Evolutionary conservation across 1,139 yeast species (phyloP).

Genomic region (Hyphopichia khmerensis): DNA sequence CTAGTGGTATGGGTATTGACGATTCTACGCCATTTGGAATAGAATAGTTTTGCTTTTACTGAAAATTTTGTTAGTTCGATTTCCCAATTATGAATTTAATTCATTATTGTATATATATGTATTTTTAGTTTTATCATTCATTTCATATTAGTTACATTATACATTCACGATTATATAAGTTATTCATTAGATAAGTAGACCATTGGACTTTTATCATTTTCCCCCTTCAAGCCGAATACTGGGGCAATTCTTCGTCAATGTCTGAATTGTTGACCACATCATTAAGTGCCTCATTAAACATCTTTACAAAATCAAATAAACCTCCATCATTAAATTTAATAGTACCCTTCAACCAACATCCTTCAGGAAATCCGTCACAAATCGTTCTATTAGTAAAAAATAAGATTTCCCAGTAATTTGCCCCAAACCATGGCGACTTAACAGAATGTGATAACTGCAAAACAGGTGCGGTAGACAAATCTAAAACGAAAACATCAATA

Average conservation of each 20-base stretch:
- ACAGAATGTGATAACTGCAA: constrained; percentile 36
- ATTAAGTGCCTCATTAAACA: constrained; percentile 27
- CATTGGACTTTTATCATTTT: neutral
- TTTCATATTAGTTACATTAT: neutral
- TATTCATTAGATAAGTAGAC: neutral
- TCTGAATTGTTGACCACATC: constrained; percentile 35
- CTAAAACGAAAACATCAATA: constrained; percentile 33
- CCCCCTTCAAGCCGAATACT: constrained; percentile 19
- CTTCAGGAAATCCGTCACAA: constrained; percentile 46
- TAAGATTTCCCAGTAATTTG: constrained; percentile 48
- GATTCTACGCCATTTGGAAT: constrained; percentile 14
- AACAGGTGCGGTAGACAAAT: constrained; percentile 18
- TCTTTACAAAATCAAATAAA: constrained; percentile 34
- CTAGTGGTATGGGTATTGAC: constrained; percentile 13
- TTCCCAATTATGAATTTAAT: too few species aligned
- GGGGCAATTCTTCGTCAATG: constrained; percentile 47
- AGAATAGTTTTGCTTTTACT: neutral
- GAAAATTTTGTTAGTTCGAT: too few species aligned
- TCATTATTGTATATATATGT: neutral
- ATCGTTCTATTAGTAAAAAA: constrained; percentile 32
- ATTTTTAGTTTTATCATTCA: neutral
- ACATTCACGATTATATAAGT: neutral
- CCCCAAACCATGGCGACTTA: constrained; percentile 56
- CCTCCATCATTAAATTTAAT: constrained; percentile 52
- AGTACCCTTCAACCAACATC: constrained; percentile 37